phyloP scores from a whole-genome alignment of 164 flowering plant species.

The Taxillus chinensis region DNA sequence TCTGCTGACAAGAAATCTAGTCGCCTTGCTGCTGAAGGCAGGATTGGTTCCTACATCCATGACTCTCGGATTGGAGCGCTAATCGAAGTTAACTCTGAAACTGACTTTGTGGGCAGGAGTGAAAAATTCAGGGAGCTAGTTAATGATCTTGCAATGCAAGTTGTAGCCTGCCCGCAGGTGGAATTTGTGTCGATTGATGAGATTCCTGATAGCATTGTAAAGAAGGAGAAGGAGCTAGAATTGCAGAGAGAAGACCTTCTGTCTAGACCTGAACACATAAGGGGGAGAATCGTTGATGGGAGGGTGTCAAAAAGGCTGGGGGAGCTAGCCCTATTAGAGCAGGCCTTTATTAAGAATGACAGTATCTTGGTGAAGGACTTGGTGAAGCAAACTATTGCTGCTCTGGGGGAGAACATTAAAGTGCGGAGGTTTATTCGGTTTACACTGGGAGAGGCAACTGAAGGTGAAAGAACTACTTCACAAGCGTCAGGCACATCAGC shows the following conservation, averaged over 20 bases:
- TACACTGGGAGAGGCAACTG: constrained; percentile 68
- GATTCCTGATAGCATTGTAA: constrained; percentile 42
- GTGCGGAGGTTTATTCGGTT: constrained; percentile 76
- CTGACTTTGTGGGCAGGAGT: constrained; percentile 91
- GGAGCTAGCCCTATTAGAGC: constrained; percentile 84
- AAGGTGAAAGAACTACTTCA: constrained; percentile 13
- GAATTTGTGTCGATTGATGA: constrained; percentile 75
- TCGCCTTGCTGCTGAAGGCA: constrained; percentile 89
- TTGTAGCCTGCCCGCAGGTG: constrained; percentile 85
- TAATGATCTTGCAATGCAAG: constrained; percentile 97
- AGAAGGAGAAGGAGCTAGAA: constrained; percentile 74
- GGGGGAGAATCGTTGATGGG: constrained; percentile 87
- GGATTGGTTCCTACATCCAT: constrained; percentile 89
- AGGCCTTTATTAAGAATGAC: constrained; percentile 83
- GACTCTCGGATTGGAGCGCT: constrained; percentile 92
- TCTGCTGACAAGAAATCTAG: constrained; percentile 92
- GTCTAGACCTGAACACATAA: constrained; percentile 89
- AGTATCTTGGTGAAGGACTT: constrained; percentile 71
- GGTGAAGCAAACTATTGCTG: constrained; percentile 90
- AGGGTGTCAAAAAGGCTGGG: constrained; percentile 88
- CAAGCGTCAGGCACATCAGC: constrained; percentile 14
- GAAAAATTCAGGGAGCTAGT: constrained; percentile 84
- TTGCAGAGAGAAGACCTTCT: constrained; percentile 91
- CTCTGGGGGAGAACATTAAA: constrained; percentile 86
- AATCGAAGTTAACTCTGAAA: constrained; percentile 93